Conservation (phyloP, 345 rosid genomes). For the Melaleuca quinquenervia region DNA sequence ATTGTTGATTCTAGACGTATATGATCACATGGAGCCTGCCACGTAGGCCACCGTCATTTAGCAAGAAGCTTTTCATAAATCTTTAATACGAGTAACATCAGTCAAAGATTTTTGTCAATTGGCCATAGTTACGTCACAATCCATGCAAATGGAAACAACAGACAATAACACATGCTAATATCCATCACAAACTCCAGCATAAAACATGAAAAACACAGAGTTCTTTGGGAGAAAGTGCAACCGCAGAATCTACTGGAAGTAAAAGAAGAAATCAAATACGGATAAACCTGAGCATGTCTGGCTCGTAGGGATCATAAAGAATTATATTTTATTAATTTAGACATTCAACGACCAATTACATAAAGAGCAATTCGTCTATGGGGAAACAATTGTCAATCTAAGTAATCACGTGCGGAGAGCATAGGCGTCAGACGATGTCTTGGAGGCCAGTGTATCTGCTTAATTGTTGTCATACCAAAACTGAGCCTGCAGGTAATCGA, state of each 20-base stretch:
- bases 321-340: background rate
- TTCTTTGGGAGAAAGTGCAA: background rate
- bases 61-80: too few species aligned
- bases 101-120: background rate
- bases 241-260: background rate
- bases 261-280: background rate
- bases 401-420: background rate
- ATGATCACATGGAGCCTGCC: too few species aligned
- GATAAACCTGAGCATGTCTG: background rate
- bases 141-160: background rate
- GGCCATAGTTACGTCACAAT: background rate
- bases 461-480: slow-evolving; percentile 5
- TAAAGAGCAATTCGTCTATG: background rate
- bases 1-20: too few species aligned
- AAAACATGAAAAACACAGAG: background rate
- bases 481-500: slow-evolving; percentile 15
- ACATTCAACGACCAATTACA: too few species aligned
- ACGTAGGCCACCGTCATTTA: too few species aligned
- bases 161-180: too few species aligned
- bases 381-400: background rate
- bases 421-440: background rate
- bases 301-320: background rate
- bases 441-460: background rate
- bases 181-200: background rate
- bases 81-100: background rate